phyloP scores from a whole-genome alignment of 1,284 basidiomycete genomes.

The Leccinum fallax region DNA sequence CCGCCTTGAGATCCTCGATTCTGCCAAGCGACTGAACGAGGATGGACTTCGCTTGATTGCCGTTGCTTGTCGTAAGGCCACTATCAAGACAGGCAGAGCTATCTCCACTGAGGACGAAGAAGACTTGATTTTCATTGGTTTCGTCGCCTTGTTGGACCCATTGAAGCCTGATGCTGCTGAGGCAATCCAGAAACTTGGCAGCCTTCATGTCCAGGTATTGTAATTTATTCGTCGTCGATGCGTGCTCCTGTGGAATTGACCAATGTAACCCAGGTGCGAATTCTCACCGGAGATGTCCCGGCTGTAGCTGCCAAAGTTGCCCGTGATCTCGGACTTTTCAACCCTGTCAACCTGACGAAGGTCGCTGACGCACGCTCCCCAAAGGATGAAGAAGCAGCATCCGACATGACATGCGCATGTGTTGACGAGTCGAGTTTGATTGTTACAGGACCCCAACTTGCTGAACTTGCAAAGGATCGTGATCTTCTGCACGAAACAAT shows the following conservation, averaged over 20 bases:
- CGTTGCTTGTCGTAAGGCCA: conserved; percentile 29
- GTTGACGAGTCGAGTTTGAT: conserved; percentile 32
- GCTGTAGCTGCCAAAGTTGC: conserved; percentile 38
- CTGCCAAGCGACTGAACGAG: conserved; percentile 33
- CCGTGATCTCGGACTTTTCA: conserved; percentile 36
- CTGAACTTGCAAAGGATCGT: conserved; percentile 33
- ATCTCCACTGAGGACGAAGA: conserved; percentile 32
- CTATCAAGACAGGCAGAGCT: conserved; percentile 15
- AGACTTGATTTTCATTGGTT: conserved; percentile 34
- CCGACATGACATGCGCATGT: not conserved
- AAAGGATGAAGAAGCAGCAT: conserved; percentile 32
- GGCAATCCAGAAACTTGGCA: conserved; percentile 32
- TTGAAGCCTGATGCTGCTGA: conserved; percentile 36
- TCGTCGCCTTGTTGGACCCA: conserved; percentile 33
- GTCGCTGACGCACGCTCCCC: not conserved
- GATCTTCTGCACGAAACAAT: conserved; percentile 32
- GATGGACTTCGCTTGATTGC: conserved; percentile 35
- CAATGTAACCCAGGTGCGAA: conserved; percentile 25
- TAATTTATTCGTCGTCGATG: not conserved
- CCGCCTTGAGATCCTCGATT: conserved; percentile 28
- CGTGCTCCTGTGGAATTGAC: conserved; percentile 4
- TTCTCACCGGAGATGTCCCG: conserved; percentile 34
- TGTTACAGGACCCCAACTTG: conserved; percentile 33
- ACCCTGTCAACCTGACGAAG: conserved; percentile 20
- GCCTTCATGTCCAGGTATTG: conserved; percentile 34